Base-by-base conservation (phyloP, 257 asterid genomes). In the Solanum peruvianum region DNA sequence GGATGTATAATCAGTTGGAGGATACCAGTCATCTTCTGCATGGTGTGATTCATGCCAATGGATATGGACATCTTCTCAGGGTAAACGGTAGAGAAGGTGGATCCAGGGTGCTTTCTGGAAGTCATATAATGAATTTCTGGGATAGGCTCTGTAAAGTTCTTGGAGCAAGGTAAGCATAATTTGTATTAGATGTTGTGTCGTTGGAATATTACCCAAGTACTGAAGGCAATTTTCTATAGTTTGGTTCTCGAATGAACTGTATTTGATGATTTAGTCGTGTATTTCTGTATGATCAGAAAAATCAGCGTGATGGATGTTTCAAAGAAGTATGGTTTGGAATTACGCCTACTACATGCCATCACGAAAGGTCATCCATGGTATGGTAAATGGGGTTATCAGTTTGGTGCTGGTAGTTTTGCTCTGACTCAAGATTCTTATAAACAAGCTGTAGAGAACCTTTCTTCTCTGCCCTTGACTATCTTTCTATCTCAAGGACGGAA, bases 61-160 rank as follows among this genome's bases (percentile, higher is more conserved):
- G 99, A 69, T 93, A 92, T 73, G 99, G 98, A 13, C 99, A 97
- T 90, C 98, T 97, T 89, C 98, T 97, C 71, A 91, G 99, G 87
- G 98, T 97, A 87, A 95, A 97, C 77, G 99, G 99, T 82, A 95
- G 97, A 89, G 99, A 97, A 91, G 98, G 98, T 90, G 99, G 99
- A 60, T 97, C 99, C 83, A 88, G 90, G 91, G 62, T 95, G 86
- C 98, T 97, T 58, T 94, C 97, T 6, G 99, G 99, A 56, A 90
- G 92, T 52, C 92, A 90, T 29, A 94, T 97, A 56, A 94, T 95
- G 97, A 91, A 92, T 90, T 97, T 97, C 85, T 97, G 99, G 99
- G 98, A 97, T 70, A 92, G 97, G 44, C 95, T 97, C 16, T 97
- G 99, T 92, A 86, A 56, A 89, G 83, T 92, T 87, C 95, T 97